Base-by-base conservation (phyloP, 495 filamentous ascomycete species). In the Penicillium ochrochloron region DNA sequence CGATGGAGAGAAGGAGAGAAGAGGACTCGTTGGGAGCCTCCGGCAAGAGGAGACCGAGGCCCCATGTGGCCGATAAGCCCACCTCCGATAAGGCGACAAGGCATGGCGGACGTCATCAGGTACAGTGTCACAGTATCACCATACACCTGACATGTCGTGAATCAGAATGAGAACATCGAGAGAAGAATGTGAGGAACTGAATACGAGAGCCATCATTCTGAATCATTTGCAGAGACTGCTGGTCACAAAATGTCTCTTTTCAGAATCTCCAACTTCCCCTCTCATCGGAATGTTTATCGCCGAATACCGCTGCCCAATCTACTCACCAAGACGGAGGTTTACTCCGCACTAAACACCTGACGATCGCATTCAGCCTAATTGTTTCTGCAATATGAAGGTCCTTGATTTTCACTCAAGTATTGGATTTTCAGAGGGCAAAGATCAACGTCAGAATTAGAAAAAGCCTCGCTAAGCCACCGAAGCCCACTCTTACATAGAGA, bases 41-140 rank as follows among this genome's bases (percentile, higher is more conserved):
- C 29, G 12, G 37, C 35, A 44, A 10, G 35, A 34, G 4, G 15
- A 31, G 48, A 35, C 56, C 56, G 56, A 59, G 62, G 62, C 58
- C 41, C 62, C 44, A 55, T 60, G 61, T 51, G 53, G 39, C 53
- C 61, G 60, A 62, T 62, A 62, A 61, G 59, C 35, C 35, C n/a
- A 34, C 7, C 1, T 34, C 27, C 51, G 46, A 60, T 60, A 60
- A 60, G 48, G 1, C 21, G 59, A 60, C 53, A 60, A 60, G 59
- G 5, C 21, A 21, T 15, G 23, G 17, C 11, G 42, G 11, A 52
- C 48, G 59, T 61, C 59, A 61, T 53, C 25, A 19, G 48, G 17
- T 12, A 46, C 41, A n/a, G 25, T 17, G 27, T 42, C 7, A 1
- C 31, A 10, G 4, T 33, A 33, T 9, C 5, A 9, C 57, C 50